These are phyloP conservation scores for Tetrahymena elliotti DNA, from an alignment of 73 alveolate species.

Conservation along the genomic window DNA sequence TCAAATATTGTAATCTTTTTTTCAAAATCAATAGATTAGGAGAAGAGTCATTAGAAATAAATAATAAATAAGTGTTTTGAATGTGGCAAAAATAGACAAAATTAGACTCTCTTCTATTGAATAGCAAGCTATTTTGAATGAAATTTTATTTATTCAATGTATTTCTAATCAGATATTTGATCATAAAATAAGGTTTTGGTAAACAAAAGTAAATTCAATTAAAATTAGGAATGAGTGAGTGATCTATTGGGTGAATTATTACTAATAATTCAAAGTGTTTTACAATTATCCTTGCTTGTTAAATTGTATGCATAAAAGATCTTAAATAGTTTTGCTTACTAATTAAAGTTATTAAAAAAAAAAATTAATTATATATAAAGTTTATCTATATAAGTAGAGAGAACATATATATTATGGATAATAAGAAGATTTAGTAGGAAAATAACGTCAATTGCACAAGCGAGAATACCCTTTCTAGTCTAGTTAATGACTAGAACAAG, in stretches of 20 bases:
- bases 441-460: not conserved
- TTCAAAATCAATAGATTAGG: not conserved
- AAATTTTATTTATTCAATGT: too few species aligned
- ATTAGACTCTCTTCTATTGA: not conserved
- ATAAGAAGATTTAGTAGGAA: not conserved
- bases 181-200: not conserved
- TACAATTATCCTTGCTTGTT: not conserved
- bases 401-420: not conserved
- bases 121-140: too few species aligned
- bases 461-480: not conserved
- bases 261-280: too few species aligned
- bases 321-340: not conserved
- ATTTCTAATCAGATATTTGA: not conserved
- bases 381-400: not conserved
- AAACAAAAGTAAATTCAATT: not conserved
- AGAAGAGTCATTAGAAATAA: not conserved
- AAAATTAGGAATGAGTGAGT: not conserved
- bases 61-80: not conserved
- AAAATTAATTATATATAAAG: not conserved
- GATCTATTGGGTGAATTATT: too few species aligned
- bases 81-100: not conserved
- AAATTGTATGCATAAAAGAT: not conserved
- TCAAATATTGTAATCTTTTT: not conserved
- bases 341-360: not conserved
- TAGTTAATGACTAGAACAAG: not conserved